A percentile compares a stretch with the other conserved stretches of the same genome.
phyloP scores from a whole-genome alignment of 345 rosid species.

The Eucalyptus sideroxylon region DNA sequence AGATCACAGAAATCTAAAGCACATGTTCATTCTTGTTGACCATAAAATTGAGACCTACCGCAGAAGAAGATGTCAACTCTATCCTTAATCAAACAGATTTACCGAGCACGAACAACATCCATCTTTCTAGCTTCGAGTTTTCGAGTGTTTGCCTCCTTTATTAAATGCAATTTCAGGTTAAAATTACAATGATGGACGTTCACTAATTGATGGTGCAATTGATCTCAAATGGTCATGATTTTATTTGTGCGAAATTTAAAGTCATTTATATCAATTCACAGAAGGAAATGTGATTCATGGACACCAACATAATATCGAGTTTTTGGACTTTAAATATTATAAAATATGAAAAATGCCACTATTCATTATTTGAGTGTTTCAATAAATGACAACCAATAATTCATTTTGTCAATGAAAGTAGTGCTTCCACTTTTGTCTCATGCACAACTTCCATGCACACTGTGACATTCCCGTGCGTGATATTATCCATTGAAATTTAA shows the following conservation, averaged over 20 bases:
- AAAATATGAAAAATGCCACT: too few species aligned
- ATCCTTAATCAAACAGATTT: background rate
- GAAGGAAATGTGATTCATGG: background rate
- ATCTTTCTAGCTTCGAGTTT: background rate
- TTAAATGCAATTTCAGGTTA: fast-evolving
- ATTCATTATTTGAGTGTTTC: too few species aligned
- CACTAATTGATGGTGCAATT: fast-evolving
- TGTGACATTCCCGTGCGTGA: fast-evolving
- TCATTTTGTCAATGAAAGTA: too few species aligned
- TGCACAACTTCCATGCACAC: too few species aligned
- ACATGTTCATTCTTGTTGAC: background rate
- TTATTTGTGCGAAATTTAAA: too few species aligned
- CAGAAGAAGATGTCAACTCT: background rate
- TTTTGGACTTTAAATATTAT: too few species aligned
- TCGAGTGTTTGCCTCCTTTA: background rate
- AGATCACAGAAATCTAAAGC: background rate
- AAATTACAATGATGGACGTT: fast-evolving
- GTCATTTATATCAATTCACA: too few species aligned
- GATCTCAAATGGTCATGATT: background rate
- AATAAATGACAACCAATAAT: too few species aligned
- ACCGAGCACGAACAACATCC: background rate
- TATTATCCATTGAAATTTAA: too few species aligned
- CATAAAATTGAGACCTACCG: background rate
- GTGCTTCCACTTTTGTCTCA: too few species aligned
- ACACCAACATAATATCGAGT: background rate